Evolutionary conservation across 164 flowering plant species (phyloP).

Genomic region (Brasenia schreberi): DNA sequence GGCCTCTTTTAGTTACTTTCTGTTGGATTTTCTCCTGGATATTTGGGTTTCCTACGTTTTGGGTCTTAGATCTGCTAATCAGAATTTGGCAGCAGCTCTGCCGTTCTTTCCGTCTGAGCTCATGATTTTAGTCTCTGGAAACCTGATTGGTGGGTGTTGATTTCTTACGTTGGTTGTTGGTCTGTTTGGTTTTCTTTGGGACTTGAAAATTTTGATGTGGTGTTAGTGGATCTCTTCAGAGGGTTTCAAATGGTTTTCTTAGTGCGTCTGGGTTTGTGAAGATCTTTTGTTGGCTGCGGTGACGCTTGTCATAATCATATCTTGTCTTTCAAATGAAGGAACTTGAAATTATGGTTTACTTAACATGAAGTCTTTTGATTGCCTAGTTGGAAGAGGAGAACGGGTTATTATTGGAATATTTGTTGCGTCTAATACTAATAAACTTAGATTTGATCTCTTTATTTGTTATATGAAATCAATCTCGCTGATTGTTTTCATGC

Average conservation of each 20-base stretch:
- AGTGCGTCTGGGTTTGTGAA: not conserved
- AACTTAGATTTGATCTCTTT: not conserved
- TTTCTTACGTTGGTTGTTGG: not conserved
- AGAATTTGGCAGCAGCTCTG: not conserved
- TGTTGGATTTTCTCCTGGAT: not conserved
- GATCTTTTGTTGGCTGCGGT: not conserved
- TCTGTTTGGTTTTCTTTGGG: not conserved
- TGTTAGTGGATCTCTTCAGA: conserved; percentile 1
- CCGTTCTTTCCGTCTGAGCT: not conserved
- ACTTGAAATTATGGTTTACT: not conserved
- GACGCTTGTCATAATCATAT: not conserved
- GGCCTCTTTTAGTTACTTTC: not conserved
- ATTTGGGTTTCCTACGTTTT: not conserved
- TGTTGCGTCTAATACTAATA: too few relatives aligned
- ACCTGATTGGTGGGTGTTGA: not conserved
- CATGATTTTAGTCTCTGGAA: not conserved
- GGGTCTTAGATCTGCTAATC: not conserved
- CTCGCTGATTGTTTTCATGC: not conserved
- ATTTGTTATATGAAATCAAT: not conserved
- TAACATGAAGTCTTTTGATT: not conserved
- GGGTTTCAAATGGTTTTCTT: not conserved
- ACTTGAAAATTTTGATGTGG: not conserved
- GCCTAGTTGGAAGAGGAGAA: not conserved
- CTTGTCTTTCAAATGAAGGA: not conserved
- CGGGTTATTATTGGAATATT: too few relatives aligned